phyloP scores from a whole-genome alignment of 2,329 filamentous ascomycete species.

The Scedosporium minutisporum region DNA sequence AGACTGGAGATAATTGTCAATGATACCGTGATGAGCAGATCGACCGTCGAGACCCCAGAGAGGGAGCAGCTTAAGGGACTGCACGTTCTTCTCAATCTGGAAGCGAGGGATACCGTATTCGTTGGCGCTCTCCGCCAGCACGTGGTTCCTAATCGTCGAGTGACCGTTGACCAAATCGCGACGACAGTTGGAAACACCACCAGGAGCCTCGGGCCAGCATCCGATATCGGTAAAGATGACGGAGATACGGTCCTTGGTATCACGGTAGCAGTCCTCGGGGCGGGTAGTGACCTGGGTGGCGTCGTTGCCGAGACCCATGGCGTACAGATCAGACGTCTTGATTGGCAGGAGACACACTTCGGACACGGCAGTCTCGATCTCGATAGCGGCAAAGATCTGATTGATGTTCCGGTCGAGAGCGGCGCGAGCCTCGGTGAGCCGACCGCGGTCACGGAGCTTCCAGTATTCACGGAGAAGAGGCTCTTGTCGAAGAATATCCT shows the following conservation, averaged over 20 bases:
- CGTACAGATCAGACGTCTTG: constrained; percentile 28
- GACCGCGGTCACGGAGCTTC: constrained; percentile 30
- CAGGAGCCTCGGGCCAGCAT: constrained; percentile 43
- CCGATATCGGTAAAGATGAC: constrained; percentile 43
- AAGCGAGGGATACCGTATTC: constrained; percentile 45
- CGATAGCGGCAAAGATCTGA: constrained; percentile 25
- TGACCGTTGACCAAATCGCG: constrained; percentile 45
- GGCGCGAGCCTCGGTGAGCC: constrained; percentile 29
- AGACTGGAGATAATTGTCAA: constrained; percentile 41
- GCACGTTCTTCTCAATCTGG: constrained; percentile 44
- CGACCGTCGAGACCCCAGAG: constrained; percentile 45
- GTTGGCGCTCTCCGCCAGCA: constrained; percentile 44
- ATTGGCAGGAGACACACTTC: constrained; percentile 27
- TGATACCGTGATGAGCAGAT: constrained; percentile 42
- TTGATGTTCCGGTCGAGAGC: constrained; percentile 28
- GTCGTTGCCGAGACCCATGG: constrained; percentile 31
- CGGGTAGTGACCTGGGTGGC: constrained; percentile 28
- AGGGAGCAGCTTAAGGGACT: constrained; percentile 42
- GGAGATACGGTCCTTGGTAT: constrained; percentile 37
- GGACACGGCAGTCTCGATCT: constrained; percentile 27
- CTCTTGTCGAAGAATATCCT: constrained; percentile 35
- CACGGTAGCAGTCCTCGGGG: constrained; percentile 31
- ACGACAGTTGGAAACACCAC: constrained; percentile 45
- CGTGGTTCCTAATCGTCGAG: constrained; percentile 42
- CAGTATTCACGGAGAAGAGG: constrained; percentile 34